These are phyloP conservation scores for Penicillium robsamsonii DNA, from an alignment of 495 filamentous ascomycete species.

Conservation along the genomic window DNA sequence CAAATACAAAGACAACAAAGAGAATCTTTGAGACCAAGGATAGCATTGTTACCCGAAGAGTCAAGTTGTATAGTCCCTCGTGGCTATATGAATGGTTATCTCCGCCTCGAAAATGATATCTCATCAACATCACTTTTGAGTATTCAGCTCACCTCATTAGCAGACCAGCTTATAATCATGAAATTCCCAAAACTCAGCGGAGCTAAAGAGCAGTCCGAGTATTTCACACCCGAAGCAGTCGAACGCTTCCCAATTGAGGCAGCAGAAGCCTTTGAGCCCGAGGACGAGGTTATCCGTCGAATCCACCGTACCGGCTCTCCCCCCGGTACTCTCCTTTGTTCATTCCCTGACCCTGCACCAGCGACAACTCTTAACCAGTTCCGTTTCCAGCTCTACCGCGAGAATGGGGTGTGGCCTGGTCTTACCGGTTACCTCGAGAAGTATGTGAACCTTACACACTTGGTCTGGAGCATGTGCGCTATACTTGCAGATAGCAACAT, in stretches of 20 bases:
- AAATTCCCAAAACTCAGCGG: neutral
- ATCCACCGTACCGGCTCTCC: neutral
- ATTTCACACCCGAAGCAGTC: too few relatives aligned
- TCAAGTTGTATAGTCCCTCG: neutral
- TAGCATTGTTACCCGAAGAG: neutral
- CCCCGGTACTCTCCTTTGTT: neutral
- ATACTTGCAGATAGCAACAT: neutral
- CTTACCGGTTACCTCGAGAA: neutral
- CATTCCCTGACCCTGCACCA: neutral
- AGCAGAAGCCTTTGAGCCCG: neutral
- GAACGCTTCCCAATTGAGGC: neutral
- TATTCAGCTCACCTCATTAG: neutral
- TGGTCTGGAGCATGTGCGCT: conserved; percentile 7
- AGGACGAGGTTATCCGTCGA: neutral
- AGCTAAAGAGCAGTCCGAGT: too few relatives aligned
- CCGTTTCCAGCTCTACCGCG: neutral
- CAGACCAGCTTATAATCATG: neutral
- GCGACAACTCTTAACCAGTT: neutral
- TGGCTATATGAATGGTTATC: neutral
- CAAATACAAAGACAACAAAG: neutral
- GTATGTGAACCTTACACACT: neutral
- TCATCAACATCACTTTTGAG: neutral
- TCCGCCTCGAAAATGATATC: neutral
- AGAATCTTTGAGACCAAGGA: neutral
- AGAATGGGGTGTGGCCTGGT: neutral